phyloP scores from a whole-genome alignment of 257 asterid species.

The Ilex asprella region DNA sequence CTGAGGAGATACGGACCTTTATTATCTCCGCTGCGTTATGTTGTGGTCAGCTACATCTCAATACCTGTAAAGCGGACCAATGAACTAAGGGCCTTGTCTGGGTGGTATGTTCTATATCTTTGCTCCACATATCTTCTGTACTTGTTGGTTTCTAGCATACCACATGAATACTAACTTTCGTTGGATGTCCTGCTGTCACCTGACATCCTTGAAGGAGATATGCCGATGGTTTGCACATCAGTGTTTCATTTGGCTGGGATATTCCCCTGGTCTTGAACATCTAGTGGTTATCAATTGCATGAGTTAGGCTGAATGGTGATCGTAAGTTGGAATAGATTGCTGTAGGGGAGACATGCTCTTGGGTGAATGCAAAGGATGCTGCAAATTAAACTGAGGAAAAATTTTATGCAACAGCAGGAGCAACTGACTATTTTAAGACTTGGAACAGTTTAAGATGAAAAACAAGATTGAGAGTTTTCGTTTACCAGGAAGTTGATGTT shows the following conservation, averaged over 20 bases:
- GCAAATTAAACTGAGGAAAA: too few species aligned
- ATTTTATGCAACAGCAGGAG: too few species aligned
- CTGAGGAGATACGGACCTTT: constrained; percentile 34
- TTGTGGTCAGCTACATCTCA: constrained; percentile 47
- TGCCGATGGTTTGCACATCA: not conserved
- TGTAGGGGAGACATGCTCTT: too few species aligned
- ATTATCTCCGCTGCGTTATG: constrained; percentile 34
- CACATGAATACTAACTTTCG: not conserved
- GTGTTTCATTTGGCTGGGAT: not conserved
- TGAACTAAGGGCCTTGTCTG: constrained; percentile 79
- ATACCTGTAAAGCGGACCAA: constrained; percentile 81
- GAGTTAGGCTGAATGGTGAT: not conserved
- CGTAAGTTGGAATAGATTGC: too few species aligned
- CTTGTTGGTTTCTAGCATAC: not conserved
- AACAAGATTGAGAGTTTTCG: too few species aligned
- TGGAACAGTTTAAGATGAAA: too few species aligned
- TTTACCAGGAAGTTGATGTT: too few species aligned
- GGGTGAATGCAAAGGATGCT: too few species aligned
- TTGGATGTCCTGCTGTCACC: not conserved
- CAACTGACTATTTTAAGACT: too few species aligned
- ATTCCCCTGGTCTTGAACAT: not conserved
- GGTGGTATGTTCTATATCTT: constrained; percentile 55
- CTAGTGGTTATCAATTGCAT: not conserved
- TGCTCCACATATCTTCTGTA: constrained; percentile 1
- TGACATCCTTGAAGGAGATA: not conserved